These are phyloP conservation scores for Mortierella sp. DNA, from an alignment of 371 early-diverging fungal genomes.

Conservation along the genomic window DNA sequence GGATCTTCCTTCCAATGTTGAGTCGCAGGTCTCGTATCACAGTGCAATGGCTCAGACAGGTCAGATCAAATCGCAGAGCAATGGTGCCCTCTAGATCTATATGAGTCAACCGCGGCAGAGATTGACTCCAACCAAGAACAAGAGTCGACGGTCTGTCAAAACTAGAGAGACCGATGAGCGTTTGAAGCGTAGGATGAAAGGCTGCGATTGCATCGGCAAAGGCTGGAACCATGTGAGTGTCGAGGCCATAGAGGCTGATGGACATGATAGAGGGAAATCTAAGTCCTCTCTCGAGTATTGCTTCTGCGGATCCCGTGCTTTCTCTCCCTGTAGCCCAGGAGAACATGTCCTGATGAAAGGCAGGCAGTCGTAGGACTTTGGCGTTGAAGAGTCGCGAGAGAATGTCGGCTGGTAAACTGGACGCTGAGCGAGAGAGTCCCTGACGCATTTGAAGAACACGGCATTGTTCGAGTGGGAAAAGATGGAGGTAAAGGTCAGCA, in stretches of 20 bases:
- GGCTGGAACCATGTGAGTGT: conserved; percentile 16
- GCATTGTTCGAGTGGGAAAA: conserved; percentile 26
- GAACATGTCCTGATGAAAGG: conserved; percentile 27
- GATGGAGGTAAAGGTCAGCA: conserved; percentile 16
- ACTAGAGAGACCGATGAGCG: conserved; percentile 8
- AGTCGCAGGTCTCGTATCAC: conserved; percentile 15
- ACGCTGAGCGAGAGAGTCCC: background rate
- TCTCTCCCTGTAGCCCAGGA: conserved; percentile 19
- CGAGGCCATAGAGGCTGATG: conserved; percentile 20
- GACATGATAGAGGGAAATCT: background rate
- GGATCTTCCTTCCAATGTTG: conserved; percentile 29
- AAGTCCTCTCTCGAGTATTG: background rate
- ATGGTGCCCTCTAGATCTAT: conserved; percentile 38
- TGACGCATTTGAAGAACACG: conserved; percentile 24
- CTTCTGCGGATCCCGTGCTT: background rate
- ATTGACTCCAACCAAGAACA: conserved; percentile 19
- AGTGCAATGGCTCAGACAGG: conserved; percentile 19
- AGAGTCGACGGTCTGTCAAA: conserved; percentile 7
- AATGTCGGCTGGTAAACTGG: background rate
- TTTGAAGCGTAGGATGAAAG: conserved; percentile 15
- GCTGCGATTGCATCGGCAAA: conserved; percentile 16
- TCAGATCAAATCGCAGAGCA: conserved; percentile 27
- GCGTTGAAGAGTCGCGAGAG: background rate
- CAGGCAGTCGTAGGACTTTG: conserved; percentile 21
- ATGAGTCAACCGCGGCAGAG: conserved; percentile 18